phyloP scores from a whole-genome alignment of 2,329 filamentous ascomycete genomes.

The Cladosporium sp. region DNA sequence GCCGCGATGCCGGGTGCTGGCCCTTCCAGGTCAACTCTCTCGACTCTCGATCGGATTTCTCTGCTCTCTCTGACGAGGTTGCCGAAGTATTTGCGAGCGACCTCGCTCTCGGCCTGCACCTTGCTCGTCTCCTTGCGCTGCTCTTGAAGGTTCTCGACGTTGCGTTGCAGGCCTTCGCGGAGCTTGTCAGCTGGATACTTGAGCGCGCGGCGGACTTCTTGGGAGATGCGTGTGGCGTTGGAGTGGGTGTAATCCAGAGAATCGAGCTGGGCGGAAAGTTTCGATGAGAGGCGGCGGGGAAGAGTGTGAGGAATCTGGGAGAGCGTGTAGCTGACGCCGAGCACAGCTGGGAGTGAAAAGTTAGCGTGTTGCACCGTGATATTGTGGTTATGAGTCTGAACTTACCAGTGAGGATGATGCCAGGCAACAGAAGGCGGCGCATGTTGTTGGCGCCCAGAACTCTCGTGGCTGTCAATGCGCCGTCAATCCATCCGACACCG shows the following conservation, averaged over 20 bases:
- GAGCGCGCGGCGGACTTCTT: conserved; percentile 82
- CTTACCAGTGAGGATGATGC: conserved; percentile 73
- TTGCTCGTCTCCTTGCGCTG: conserved; percentile 81
- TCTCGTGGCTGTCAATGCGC: conserved; percentile 73
- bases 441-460: conserved; percentile 77
- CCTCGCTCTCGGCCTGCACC: conserved; percentile 74
- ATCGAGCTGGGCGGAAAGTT: conserved; percentile 74
- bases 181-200: conserved; percentile 83
- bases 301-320: conserved; percentile 85
- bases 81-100: conserved; percentile 83
- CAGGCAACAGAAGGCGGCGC: conserved; percentile 73
- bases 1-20: conserved; percentile 41
- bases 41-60: conserved; percentile 46
- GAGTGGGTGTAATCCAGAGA: conserved; percentile 88
- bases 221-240: conserved; percentile 79
- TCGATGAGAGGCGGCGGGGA: conserved; percentile 75
- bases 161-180: conserved; percentile 74
- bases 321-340: conserved; percentile 74
- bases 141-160: conserved; percentile 73
- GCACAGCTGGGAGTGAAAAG: conserved; percentile 53
- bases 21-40: conserved; percentile 49
- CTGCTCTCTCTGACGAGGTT: conserved; percentile 67
- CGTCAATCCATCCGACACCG: conserved; percentile 83
- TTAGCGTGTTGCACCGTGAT: conserved; percentile 16
- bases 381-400: not conserved